phyloP scores from a whole-genome alignment of 2,329 filamentous ascomycete species.

The Fusarium goolgardi region DNA sequence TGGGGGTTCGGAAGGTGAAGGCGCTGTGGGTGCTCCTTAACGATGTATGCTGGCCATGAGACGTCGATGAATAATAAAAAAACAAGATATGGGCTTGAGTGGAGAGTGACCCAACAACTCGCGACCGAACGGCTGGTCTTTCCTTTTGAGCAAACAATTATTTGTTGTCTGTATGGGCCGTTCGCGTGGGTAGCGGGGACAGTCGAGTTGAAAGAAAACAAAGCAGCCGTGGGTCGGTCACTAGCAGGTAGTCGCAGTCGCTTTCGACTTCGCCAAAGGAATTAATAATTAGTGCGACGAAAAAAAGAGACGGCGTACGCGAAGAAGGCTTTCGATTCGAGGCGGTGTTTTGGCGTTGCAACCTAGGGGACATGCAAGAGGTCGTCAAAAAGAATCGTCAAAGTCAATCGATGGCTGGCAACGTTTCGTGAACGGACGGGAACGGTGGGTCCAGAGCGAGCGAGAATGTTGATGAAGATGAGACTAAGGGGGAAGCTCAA shows the following conservation, averaged over 20 bases:
- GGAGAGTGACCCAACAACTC: constrained; percentile 8
- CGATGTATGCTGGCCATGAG: constrained; percentile 47
- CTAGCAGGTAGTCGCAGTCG: constrained; percentile 26
- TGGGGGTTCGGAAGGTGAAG: constrained; percentile 23
- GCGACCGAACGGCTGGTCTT: constrained; percentile 13
- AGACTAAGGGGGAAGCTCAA: constrained; percentile 17
- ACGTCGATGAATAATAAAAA: constrained; percentile 15
- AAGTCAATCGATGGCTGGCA: constrained; percentile 40
- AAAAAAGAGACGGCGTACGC: constrained; percentile 11
- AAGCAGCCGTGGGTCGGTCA: constrained; percentile 41
- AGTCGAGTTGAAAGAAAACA: constrained; percentile 47
- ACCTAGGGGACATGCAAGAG: constrained; percentile 23
- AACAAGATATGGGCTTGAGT: constrained; percentile 11
- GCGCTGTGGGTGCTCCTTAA: constrained; percentile 38
- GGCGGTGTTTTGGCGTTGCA: constrained; percentile 8
- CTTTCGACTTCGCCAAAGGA: constrained; percentile 30
- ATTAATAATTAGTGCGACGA: constrained; percentile 42
- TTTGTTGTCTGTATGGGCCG: constrained; percentile 38
- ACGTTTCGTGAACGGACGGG: constrained; percentile 42
- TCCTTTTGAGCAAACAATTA: constrained; percentile 19
- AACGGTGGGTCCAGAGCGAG: constrained; percentile 42
- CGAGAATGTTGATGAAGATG: constrained; percentile 23
- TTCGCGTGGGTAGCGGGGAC: constrained; percentile 44
- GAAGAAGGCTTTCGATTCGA: not conserved
- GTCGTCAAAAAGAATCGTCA: constrained; percentile 34